Percentiles rank a stretch among this genome's conserved stretches.
These are phyloP conservation scores for Massarina eburnea DNA, from an alignment of 2,329 filamentous ascomycete genomes.

Conservation along the genomic window DNA sequence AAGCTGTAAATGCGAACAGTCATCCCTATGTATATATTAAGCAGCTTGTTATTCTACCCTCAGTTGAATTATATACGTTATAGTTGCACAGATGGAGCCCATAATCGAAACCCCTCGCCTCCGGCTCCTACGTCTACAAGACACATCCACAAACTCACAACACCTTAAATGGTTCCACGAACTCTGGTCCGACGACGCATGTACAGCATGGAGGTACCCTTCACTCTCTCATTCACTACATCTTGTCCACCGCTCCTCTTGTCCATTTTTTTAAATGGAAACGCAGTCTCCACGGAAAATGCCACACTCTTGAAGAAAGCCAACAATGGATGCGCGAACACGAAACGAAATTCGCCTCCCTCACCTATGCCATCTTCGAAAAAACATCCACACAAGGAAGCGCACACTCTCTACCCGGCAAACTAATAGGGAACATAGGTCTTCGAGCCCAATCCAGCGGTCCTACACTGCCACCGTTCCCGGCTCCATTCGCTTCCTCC, in stretches of 20 bases:
- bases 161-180: conserved; percentile 33
- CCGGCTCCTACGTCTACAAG: conserved; percentile 24
- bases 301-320: conserved; percentile 18
- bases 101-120: conserved; percentile 23
- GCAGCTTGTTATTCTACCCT: background rate
- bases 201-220: conserved; percentile 27
- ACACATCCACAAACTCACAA: conserved; percentile 17
- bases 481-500: background rate
- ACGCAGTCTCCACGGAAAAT: conserved; percentile 21
- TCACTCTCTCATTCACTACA: background rate
- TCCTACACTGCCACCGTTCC: conserved; percentile 9
- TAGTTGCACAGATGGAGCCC: background rate
- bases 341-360: conserved; percentile 8
- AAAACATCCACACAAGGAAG: conserved; percentile 1
- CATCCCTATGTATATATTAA: background rate
- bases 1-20: background rate
- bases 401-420: background rate
- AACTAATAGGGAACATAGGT: conserved; percentile 17
- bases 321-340: conserved; percentile 22
- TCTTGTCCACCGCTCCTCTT: background rate
- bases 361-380: conserved; percentile 19
- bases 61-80: background rate
- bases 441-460: conserved; percentile 10
- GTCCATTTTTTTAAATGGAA: too few species aligned
- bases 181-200: conserved; percentile 21